A percentile compares a stretch with the other conserved stretches of the same genome.
Conservation (phyloP, 495 filamentous ascomycete species). For the Neurospora hispaniola region DNA sequence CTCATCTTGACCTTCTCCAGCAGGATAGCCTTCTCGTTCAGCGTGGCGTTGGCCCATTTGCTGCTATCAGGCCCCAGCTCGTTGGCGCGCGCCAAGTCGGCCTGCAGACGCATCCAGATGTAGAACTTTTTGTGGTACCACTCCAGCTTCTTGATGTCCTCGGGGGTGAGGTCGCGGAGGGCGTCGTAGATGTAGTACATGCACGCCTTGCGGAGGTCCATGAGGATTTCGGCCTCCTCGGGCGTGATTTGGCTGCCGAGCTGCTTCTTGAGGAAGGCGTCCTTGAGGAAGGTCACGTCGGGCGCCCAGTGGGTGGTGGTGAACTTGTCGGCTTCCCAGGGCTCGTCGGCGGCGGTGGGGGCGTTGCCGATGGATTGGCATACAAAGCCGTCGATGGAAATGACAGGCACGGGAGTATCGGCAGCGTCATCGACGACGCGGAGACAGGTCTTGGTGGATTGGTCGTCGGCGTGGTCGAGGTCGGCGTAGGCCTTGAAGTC, state of each 20-base stretch:
- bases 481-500: slow-evolving; percentile 14
- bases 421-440: slow-evolving; percentile 5
- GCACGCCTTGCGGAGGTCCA: slow-evolving; percentile 20
- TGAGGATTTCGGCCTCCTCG: slow-evolving; percentile 13
- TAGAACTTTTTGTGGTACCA: slow-evolving; percentile 23
- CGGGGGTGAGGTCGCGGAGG: slow-evolving; percentile 8
- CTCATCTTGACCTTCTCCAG: slow-evolving; percentile 10
- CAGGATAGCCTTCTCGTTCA: slow-evolving; percentile 4
- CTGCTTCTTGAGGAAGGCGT: slow-evolving; percentile 8
- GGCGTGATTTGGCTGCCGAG: slow-evolving; percentile 13
- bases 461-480: slow-evolving; percentile 11
- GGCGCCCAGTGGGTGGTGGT: slow-evolving; percentile 15
- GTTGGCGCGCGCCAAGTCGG: slow-evolving; percentile 14
- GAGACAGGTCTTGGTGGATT: slow-evolving; percentile 12
- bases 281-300: slow-evolving; percentile 16
- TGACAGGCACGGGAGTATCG: neutral
- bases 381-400: slow-evolving; percentile 15
- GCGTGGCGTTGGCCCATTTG: slow-evolving; percentile 4
- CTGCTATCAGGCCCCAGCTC: slow-evolving; percentile 14
- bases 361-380: slow-evolving; percentile 18
- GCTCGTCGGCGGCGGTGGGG: neutral
- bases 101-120: slow-evolving; percentile 23
- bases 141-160: slow-evolving; percentile 10
- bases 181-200: slow-evolving; percentile 19
- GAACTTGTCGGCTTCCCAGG: slow-evolving; percentile 17